phyloP scores from a whole-genome alignment of 208 protist genomes.

The Leptomonas seymouri region DNA sequence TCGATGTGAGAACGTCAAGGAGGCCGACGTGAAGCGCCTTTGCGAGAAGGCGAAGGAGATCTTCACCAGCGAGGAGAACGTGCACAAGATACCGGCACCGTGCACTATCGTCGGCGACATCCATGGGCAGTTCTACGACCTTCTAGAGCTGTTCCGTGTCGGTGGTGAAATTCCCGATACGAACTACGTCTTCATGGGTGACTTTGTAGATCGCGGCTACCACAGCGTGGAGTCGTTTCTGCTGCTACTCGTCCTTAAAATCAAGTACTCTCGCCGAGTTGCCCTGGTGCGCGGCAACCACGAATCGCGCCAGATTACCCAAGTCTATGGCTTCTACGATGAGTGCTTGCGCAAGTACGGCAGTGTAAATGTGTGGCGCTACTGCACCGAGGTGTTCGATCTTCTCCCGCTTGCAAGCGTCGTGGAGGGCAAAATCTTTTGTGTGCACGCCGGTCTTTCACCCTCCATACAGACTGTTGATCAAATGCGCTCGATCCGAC shows the following conservation, averaged over 20 bases:
- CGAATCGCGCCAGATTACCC: conserved; percentile 96
- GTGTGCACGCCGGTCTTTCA: conserved; percentile 99
- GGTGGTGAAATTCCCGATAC: conserved; percentile 96
- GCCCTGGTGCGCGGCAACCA: conserved; percentile 97
- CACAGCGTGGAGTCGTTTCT: conserved; percentile 99
- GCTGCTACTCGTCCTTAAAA: conserved; percentile 98
- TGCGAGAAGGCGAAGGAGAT: conserved; percentile 87
- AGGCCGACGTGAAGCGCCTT: conserved; percentile 92
- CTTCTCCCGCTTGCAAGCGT: conserved; percentile 98
- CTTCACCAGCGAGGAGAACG: conserved; percentile 88
- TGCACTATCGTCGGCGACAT: conserved; percentile 96
- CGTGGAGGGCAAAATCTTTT: conserved; percentile 98
- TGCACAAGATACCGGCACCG: conserved; percentile 90
- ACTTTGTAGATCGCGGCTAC: conserved; percentile 99
- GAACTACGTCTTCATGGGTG: conserved; percentile 98
- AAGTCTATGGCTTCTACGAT: conserved; percentile 99
- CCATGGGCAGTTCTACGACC: conserved; percentile 97
- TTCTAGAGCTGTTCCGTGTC: conserved; percentile 97
- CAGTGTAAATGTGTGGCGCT: conserved; percentile 99
- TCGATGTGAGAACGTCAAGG: conserved; percentile 94
- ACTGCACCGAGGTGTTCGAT: conserved; percentile 99
- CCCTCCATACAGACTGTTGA: conserved; percentile 97
- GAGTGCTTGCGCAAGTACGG: conserved; percentile 99
- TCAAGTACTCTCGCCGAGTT: conserved; percentile 96
- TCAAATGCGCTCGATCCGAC: conserved; percentile 96